Base-by-base conservation (phyloP, 441 rosid species). In the Pelargonium myrrhifolium region DNA sequence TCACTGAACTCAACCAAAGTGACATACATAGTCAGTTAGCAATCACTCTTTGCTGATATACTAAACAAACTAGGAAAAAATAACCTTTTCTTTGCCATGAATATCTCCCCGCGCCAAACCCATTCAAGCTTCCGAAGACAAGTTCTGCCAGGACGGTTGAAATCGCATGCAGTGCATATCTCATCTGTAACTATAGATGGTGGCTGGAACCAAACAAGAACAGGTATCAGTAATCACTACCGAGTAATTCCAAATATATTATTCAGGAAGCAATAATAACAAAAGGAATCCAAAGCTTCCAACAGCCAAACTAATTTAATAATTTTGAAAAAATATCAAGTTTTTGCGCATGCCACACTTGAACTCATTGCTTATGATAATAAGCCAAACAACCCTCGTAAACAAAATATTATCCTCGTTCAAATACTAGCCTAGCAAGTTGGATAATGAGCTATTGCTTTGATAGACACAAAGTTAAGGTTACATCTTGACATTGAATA, bases 41-140 rank as follows among this genome's bases (percentile, higher is more conserved):
- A 65, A 68, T 43, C 43, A 71, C 51, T 49, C 22, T 66, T 58
- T 42, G 61, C 65, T 56, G 35, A 40, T 63, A 75, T 31, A 40
- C 21, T 47, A 71, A 70, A 55, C 18, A 67, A 10, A 39, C 65
- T 66, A 53, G 31, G 40, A 68, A 76, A 64, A 58, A 37, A 62
- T 6, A 59, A 72, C 99, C 97, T 95, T 85, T 77, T 92, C 82
- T 90, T 89, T 65, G 92, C 98, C 92, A 66, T 87, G 81, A 79
- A 95, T 74, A 75, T 83, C 81, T 92, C 98, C 75, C 99, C 99
- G 69, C 98, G 98, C 99, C 99, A 95, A 74, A 90, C 97, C 99
- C 99, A 95, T 81, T 95, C 99, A 80, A 95, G 99, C 76, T 83
- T 92, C 58, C 98, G 80, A 42, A 92, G 97, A 81, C 99, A 95